phyloP scores from a whole-genome alignment of 257 asterid genomes.

The Thymus quinquecostatus region DNA sequence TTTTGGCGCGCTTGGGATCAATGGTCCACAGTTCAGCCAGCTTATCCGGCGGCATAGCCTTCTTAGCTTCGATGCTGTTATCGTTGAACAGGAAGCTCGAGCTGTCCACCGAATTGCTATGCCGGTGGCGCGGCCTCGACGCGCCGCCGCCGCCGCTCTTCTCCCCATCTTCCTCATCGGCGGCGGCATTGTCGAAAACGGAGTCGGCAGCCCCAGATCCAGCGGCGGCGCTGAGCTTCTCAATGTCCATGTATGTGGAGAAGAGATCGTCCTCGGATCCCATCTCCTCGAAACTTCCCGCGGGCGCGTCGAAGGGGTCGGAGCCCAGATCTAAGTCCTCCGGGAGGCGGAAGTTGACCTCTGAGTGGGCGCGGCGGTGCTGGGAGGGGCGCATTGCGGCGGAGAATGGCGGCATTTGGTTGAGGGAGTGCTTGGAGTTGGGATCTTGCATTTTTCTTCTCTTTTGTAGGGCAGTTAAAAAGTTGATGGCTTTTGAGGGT shows the following conservation, averaged over 20 bases:
- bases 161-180: conserved; percentile 24
- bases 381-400: conserved; percentile 63
- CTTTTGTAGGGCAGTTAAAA: conserved; percentile 2
- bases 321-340: conserved; percentile 84
- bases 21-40: conserved; percentile 92
- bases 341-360: conserved; percentile 80
- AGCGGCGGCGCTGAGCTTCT: conserved; percentile 65
- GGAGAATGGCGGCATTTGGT: conserved; percentile 50
- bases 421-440: conserved; percentile 40
- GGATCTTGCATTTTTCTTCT: conserved; percentile 79
- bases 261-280: conserved; percentile 96
- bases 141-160: conserved; percentile 21
- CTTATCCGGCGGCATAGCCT: conserved; percentile 97
- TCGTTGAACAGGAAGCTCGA: conserved; percentile 62
- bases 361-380: conserved; percentile 97
- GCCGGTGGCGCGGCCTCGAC: conserved; percentile 48
- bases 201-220: conserved; percentile 53
- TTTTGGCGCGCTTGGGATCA: conserved; percentile 97
- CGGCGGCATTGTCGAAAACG: conserved; percentile 41
- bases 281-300: conserved; percentile 76
- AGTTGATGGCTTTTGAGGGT: not conserved
- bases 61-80: conserved; percentile 81
- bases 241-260: conserved; percentile 90
- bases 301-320: conserved; percentile 66
- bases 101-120: conserved; percentile 69